These are phyloP conservation scores for Ambrosia hybrid DNA, from an alignment of 140 eudicot species.

Conservation along the genomic window DNA sequence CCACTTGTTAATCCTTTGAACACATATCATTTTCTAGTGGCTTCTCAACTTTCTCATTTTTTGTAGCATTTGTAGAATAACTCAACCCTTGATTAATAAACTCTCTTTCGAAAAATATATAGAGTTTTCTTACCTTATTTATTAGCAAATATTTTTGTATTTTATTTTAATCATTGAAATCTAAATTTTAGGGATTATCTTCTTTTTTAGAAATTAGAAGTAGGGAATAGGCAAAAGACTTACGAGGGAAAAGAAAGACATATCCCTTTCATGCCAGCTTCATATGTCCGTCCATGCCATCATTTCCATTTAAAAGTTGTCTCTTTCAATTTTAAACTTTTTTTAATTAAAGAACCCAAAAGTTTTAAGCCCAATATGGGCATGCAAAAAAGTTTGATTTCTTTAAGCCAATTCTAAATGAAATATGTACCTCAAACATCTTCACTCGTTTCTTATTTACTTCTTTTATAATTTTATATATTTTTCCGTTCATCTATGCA, in stretches of 20 bases:
- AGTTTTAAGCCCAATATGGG: not conserved
- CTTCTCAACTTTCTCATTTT: too few relatives aligned
- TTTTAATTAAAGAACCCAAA: not conserved
- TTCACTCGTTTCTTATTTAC: not conserved
- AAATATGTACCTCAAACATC: not conserved
- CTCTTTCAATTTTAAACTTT: not conserved
- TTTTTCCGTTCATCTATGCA: not conserved
- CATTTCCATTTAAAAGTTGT: conserved; percentile 22
- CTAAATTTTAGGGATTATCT: not conserved
- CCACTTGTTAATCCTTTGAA: too few relatives aligned
- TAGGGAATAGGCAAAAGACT: not conserved
- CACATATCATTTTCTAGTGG: too few relatives aligned
- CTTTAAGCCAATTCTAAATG: not conserved
- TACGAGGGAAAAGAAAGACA: conserved; percentile 15
- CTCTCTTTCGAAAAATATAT: not conserved
- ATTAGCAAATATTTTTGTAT: not conserved
- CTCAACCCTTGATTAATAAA: too few relatives aligned
- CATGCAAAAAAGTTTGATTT: not conserved
- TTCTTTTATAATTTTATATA: not conserved
- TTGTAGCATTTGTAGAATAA: too few relatives aligned
- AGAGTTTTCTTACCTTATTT: not conserved
- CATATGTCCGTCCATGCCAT: conserved; percentile 29
- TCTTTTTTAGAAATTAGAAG: not conserved
- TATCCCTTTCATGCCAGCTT: conserved; percentile 36
- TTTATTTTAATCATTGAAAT: not conserved